phyloP scores from a whole-genome alignment of 805 yeast genomes.

The Kregervanrija pseudodelftensis region DNA sequence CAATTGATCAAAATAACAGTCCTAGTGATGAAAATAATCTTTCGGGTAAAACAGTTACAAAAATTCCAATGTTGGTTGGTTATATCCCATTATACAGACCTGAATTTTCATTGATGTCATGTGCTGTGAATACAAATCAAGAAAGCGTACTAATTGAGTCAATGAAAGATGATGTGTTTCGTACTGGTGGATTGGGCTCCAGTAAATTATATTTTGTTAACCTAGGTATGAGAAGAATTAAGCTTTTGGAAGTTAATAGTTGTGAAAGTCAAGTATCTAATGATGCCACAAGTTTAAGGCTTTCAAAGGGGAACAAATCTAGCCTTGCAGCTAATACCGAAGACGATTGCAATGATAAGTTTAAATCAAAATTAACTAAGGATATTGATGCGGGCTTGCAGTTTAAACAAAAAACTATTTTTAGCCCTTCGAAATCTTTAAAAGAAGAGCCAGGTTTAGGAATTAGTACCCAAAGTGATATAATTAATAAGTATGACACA shows the following conservation, averaged over 20 bases:
- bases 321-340: neutral
- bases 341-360: neutral
- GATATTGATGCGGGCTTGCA: constrained; percentile 2
- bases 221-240: constrained; percentile 22
- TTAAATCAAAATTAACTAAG: constrained; percentile 3
- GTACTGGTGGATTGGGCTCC: constrained; percentile 14
- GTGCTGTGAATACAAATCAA: constrained; percentile 38
- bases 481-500: constrained; percentile 13
- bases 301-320: constrained; percentile 2
- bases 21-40: neutral
- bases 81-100: constrained; percentile 46
- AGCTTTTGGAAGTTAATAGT: constrained; percentile 12
- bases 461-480: neutral
- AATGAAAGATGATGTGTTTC: constrained; percentile 40
- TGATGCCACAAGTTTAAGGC: neutral
- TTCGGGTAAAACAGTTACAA: constrained; percentile 4
- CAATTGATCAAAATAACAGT: neutral
- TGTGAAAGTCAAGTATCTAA: neutral
- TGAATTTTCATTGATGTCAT: constrained; percentile 44
- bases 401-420: constrained; percentile 6
- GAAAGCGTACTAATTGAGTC: constrained; percentile 37
- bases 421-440: constrained; percentile 2
- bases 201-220: constrained; percentile 17
- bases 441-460: neutral
- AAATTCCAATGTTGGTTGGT: constrained; percentile 25